Conservation (phyloP, 306 rosid species). For the Prunus kanzakura region DNA sequence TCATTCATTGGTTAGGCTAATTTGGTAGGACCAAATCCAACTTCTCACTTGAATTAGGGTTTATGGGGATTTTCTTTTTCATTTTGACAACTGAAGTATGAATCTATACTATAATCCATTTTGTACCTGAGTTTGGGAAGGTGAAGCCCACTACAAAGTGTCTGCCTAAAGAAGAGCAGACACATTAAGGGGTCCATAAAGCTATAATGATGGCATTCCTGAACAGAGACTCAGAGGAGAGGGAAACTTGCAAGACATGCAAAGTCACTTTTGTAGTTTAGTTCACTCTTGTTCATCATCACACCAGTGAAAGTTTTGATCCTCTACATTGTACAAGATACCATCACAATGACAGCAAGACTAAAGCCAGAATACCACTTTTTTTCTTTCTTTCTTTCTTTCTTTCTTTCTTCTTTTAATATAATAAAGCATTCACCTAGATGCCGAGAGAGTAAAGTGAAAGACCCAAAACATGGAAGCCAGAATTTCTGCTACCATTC, state of each 20-base stretch:
- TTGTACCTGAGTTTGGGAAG: constrained; percentile 1
- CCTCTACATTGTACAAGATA: background rate
- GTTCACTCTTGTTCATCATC: background rate
- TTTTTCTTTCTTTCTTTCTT: background rate
- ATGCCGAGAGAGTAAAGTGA: background rate
- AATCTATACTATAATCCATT: background rate
- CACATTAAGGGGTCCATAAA: constrained; percentile 29
- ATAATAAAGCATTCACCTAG: background rate
- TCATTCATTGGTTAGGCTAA: too few species aligned
- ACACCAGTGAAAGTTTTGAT: background rate
- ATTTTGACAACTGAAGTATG: background rate
- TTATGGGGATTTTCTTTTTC: background rate
- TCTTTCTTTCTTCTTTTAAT: background rate
- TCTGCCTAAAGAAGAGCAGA: constrained; percentile 34
- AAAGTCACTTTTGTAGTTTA: constrained; percentile 18
- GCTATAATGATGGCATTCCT: constrained; percentile 31
- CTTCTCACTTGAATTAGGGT: background rate
- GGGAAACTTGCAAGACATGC: constrained; percentile 21
- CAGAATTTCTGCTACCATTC: background rate
- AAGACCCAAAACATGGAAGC: background rate
- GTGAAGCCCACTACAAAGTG: constrained; percentile 28
- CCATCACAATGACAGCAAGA: constrained; percentile 1
- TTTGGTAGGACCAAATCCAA: background rate
- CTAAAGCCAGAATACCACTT: background rate
- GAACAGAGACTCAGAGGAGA: background rate